Base-by-base conservation (phyloP, 345 rosid genomes). In the Eucalyptus dawsonii region DNA sequence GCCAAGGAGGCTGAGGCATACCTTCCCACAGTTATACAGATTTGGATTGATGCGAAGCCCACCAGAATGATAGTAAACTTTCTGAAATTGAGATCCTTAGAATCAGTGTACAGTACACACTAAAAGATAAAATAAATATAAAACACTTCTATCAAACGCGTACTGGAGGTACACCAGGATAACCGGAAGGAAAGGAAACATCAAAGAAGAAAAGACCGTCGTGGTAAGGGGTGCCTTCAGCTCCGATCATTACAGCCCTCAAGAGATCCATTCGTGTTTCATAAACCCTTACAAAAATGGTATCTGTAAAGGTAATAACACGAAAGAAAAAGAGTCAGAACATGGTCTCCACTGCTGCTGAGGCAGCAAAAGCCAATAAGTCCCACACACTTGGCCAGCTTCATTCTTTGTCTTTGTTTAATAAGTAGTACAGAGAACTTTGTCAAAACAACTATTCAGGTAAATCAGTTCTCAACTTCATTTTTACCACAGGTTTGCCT, bases 121-220 rank as follows among this genome's bases (percentile, higher is more conserved):
- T 21, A 51, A 58, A 87, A 86, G 85, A 81, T 58, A 60, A 50
- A 87, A 37, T 80, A 86, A 88, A 40, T 5, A 42, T 29, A 29
- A 37, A 16, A 88, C 11, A 65, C 47, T 60, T 89, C 80, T 45
- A 47, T 80, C 81, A 89, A 87, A 86, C 56, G 93, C 93, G 83
- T 94, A 96, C 99, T 86, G 99, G 99, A 25, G 99, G 99, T 34
- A 56, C 92, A 90, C 88, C 89, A 87, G 99, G 99, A 91, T 96
- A 97, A 89, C 89, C 90, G 85, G 91, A 86, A 80, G 99, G 99
- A 92, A 97, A 97, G 95, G 88, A 94, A 89, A 97, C 90, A 90
- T 97, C 99, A 90, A 97, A 96, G 93, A 97, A 97, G 92, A 94
- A 97, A 76, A 97, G 96, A 91, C 99, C 99, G 80, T 97, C 98